phyloP scores from a whole-genome alignment of 371 early-diverging fungal species.

The Mortierella sp. region DNA sequence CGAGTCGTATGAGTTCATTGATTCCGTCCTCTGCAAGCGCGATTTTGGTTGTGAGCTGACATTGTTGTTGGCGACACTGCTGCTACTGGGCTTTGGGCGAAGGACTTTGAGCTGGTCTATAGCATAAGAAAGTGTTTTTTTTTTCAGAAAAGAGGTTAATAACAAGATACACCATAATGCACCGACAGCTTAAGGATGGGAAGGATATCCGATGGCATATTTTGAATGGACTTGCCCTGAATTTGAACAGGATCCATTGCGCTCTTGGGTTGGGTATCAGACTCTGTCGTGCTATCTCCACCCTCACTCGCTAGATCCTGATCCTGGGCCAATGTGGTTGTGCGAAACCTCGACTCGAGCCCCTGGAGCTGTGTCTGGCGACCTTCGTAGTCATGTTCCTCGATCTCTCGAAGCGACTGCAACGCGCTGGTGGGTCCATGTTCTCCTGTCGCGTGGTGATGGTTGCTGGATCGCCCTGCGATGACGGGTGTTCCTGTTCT shows the following conservation, averaged over 20 bases:
- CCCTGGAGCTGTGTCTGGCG: slow-evolving; percentile 25
- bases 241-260: slow-evolving; percentile 37
- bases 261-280: slow-evolving; percentile 20
- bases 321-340: slow-evolving; percentile 17
- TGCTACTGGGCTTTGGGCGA: slow-evolving; percentile 17
- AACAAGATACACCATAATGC: too few relatives aligned
- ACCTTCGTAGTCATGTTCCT: slow-evolving; percentile 44
- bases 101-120: slow-evolving; percentile 48
- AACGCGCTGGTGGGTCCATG: slow-evolving; percentile 24
- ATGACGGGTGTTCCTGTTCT: slow-evolving; percentile 40
- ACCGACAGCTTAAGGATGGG: background rate
- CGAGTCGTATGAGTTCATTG: slow-evolving; percentile 44
- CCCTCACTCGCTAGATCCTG: slow-evolving; percentile 35
- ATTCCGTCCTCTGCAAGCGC: slow-evolving; percentile 23
- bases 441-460: background rate
- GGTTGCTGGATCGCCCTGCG: slow-evolving; percentile 20
- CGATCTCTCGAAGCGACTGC: slow-evolving; percentile 40
- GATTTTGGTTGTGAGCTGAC: slow-evolving; percentile 22
- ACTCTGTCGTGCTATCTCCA: slow-evolving; percentile 19
- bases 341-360: slow-evolving; percentile 19
- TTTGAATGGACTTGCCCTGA: slow-evolving; percentile 20
- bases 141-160: too few relatives aligned
- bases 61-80: slow-evolving; percentile 5
- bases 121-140: too few relatives aligned
- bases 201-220: background rate